phyloP scores from a whole-genome alignment of 768 basidiomycete genomes.

The Auriscalpium microsporum region DNA sequence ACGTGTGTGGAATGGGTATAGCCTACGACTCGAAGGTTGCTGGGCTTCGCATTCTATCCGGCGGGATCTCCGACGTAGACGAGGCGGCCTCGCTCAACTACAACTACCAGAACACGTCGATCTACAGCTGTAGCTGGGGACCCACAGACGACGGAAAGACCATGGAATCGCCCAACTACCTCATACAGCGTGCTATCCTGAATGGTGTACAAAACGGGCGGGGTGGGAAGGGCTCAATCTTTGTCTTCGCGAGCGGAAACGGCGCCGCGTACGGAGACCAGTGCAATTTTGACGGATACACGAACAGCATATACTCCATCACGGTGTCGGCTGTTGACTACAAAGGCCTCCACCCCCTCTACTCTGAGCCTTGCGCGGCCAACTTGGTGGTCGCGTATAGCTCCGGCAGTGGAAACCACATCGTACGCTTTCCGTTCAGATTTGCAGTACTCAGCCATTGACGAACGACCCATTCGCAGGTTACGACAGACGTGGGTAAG shows the following conservation, averaged over 20 bases:
- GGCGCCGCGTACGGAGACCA: constrained; percentile 88
- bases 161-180: constrained; percentile 89
- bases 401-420: constrained; percentile 88
- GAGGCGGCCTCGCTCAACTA: constrained; percentile 94
- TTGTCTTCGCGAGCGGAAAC: constrained; percentile 96
- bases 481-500: constrained; percentile 89
- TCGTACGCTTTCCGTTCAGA: constrained; percentile 46
- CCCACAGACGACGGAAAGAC: constrained; percentile 90
- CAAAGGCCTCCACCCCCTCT: constrained; percentile 90
- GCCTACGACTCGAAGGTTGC: constrained; percentile 89
- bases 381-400: constrained; percentile 96
- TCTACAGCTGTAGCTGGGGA: constrained; percentile 97
- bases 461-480: constrained; percentile 36
- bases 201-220: constrained; percentile 91
- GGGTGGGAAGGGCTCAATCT: constrained; percentile 83
- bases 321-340: constrained; percentile 94
- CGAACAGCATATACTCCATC: constrained; percentile 93
- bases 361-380: constrained; percentile 96
- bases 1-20: constrained; percentile 89
- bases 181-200: constrained; percentile 89
- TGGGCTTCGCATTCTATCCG: constrained; percentile 91
- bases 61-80: constrained; percentile 89
- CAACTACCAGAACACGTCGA: constrained; percentile 84
- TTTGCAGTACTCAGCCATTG: constrained; percentile 2
- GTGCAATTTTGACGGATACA: constrained; percentile 99